Evolutionary conservation across 2,329 filamentous ascomycete genomes (phyloP), one percentile per base, ranked within the genome.

Genomic region (Ascochyta viciae-villosae): DNA sequence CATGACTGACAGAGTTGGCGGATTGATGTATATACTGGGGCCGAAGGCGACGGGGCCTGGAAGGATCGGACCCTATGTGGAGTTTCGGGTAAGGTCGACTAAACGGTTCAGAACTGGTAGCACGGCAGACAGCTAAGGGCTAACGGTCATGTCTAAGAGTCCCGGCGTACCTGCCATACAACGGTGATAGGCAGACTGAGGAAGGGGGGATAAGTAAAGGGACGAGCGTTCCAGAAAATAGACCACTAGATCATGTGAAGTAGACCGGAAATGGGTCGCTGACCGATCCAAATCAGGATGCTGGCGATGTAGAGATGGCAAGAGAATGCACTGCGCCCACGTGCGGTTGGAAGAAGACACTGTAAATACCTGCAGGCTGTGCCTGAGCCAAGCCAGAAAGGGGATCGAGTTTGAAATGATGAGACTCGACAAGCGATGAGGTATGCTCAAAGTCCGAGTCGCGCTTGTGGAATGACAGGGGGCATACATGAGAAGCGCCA

Each of bases 281-380:
- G 49, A 62, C 69, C 63, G 72, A 65, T 66, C 70, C 72, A 74
- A 75, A 71, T 67, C 61, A 64, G 62, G 71, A 60, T 59, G 66
- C 65, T 65, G 64, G 66, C 58, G 61, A 68, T 62, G 64, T 63
- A 66, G 65, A 63, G 61, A 67, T 66, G 60, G 57, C n/a, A 45
- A 26, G 24, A 48, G 52, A 42, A 61, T 61, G 60, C 62, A 68
- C 71, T 73, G 70, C 72, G 70, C 68, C 68, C 58, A 54, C 59
- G 56, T 63, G 56, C 52, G 53, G 58, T 66, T 67, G 62, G 64
- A 64, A 65, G 66, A 57, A 64, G 62, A 58, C 60, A 67, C 71
- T 70, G 70, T 66, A 75, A 75, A 75, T 73, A 74, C 65, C 67
- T 69, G 62, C 64, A 67, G 73, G 73, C 72, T 73, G 73, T 76